Evolutionary conservation across 441 rosid genomes (phyloP).

Genomic region (Kokia cookei): DNA sequence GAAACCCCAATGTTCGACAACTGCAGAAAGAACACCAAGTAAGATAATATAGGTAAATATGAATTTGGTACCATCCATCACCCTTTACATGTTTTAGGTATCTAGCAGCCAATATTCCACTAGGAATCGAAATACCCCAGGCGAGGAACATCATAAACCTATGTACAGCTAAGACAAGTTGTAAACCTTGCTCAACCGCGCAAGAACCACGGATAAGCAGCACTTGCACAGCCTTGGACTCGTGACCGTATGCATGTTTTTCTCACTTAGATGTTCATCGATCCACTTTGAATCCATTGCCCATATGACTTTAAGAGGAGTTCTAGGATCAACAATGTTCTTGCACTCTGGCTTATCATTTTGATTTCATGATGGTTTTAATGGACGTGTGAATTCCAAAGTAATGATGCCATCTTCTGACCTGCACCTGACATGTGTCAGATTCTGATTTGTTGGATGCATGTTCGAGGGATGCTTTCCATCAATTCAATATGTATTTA

Average conservation of each 20-base stretch:
- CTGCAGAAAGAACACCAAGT: constrained; percentile 81
- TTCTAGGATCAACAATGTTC: constrained; percentile 77
- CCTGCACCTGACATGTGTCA: constrained; percentile 80
- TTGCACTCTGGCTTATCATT: constrained; percentile 49
- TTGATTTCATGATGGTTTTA: constrained; percentile 56
- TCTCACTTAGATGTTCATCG: constrained; percentile 55
- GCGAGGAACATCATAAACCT: constrained; percentile 99
- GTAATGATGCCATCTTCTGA: constrained; percentile 88
- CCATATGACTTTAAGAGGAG: constrained; percentile 89
- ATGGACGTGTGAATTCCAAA: constrained; percentile 76
- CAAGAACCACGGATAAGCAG: constrained; percentile 74
- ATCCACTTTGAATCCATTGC: constrained; percentile 94
- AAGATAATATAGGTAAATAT: constrained; percentile 80
- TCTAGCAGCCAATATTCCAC: constrained; percentile 81
- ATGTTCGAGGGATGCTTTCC: constrained; percentile 64
- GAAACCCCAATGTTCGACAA: constrained; percentile 84
- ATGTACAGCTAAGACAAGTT: constrained; percentile 88
- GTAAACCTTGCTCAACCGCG: constrained; percentile 87
- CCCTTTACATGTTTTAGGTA: constrained; percentile 90
- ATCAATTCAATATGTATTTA: too few species aligned
- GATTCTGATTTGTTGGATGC: constrained; percentile 68
- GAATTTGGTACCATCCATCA: constrained; percentile 87
- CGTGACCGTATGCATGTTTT: constrained; percentile 94
- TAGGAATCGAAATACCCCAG: constrained; percentile 92
- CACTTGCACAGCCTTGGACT: too few species aligned